Conservation (phyloP, 1,284 basidiomycete species). For the Microbotryomycetes sp. region DNA sequence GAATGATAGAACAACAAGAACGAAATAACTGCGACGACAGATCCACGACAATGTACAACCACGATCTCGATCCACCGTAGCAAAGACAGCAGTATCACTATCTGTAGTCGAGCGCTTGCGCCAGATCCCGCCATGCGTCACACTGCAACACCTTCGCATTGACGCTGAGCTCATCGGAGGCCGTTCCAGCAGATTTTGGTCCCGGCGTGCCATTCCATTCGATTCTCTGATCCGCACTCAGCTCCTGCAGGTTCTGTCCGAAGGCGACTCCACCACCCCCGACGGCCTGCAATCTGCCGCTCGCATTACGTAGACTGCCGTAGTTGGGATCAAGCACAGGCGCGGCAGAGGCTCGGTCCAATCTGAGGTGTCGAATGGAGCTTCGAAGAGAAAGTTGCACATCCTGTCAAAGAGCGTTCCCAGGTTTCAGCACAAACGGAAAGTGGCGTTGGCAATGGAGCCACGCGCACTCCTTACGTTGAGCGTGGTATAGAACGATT, state of each 20-base stretch:
- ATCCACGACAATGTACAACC: no score
- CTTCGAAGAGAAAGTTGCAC: constrained; percentile 27
- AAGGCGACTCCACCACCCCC: constrained; percentile 23
- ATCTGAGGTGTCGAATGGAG: constrained; percentile 26
- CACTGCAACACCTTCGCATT: constrained; percentile 16
- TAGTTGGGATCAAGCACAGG: constrained; percentile 22
- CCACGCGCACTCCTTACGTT: no score
- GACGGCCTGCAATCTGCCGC: not conserved
- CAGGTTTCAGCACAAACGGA: no score
- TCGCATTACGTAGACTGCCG: constrained; percentile 1
- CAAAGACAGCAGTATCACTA: no score
- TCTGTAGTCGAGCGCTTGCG: not conserved
- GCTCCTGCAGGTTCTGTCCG: not conserved
- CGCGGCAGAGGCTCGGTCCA: constrained; percentile 9
- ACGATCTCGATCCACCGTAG: no score
- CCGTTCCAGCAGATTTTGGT: not conserved
- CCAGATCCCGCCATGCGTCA: constrained; percentile 25
- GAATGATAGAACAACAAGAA: no score
- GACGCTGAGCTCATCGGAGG: constrained; percentile 10
- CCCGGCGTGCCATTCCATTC: not conserved
- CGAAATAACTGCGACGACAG: no score
- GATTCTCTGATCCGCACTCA: not conserved
- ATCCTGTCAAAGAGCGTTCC: constrained; percentile 18
- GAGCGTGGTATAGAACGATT: constrained; percentile 23
- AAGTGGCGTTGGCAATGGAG: no score